Evolutionary conservation across 1,284 basidiomycete genomes (phyloP).

Genomic region (Cystobasidium slooffiae): DNA sequence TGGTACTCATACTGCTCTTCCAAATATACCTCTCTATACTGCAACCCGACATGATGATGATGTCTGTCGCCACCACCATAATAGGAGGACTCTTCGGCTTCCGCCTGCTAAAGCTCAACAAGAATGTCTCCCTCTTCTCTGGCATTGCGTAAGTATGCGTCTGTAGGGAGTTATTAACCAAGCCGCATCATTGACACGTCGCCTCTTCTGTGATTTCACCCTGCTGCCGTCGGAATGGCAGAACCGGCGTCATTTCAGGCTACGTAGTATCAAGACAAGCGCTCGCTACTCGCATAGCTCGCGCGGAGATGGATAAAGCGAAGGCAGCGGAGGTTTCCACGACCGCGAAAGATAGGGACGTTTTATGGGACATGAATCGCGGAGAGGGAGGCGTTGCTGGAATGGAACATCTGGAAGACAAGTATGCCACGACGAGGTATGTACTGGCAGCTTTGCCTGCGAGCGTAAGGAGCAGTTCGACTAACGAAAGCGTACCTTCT

Average conservation of each 20-base stretch:
- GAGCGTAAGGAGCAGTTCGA: background rate
- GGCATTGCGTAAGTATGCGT: constrained; percentile 28
- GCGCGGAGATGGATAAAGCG: constrained; percentile 33
- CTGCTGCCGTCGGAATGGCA: background rate
- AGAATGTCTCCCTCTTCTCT: constrained; percentile 40
- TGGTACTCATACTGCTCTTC: background rate
- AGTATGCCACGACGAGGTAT: constrained; percentile 52
- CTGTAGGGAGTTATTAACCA: no score
- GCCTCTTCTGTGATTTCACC: no score
- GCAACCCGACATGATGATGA: background rate
- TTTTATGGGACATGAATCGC: constrained; percentile 30
- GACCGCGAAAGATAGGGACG: constrained; percentile 2
- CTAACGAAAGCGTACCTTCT: background rate
- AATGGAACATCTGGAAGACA: constrained; percentile 50
- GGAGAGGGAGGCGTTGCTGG: constrained; percentile 50
- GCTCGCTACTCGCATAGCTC: constrained; percentile 26
- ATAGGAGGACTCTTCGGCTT: constrained; percentile 39
- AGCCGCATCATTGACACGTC: no score
- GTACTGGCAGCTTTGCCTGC: constrained; percentile 6
- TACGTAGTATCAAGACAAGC: constrained; percentile 42
- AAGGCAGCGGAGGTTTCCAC: background rate
- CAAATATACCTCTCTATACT: background rate
- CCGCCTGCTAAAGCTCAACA: constrained; percentile 43
- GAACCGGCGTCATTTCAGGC: constrained; percentile 40
- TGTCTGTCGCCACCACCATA: no score